Percentiles rank a stretch among this genome's conserved stretches.
Conservation (phyloP, 2,329 filamentous ascomycete species). For the Dactylellina sp. region DNA sequence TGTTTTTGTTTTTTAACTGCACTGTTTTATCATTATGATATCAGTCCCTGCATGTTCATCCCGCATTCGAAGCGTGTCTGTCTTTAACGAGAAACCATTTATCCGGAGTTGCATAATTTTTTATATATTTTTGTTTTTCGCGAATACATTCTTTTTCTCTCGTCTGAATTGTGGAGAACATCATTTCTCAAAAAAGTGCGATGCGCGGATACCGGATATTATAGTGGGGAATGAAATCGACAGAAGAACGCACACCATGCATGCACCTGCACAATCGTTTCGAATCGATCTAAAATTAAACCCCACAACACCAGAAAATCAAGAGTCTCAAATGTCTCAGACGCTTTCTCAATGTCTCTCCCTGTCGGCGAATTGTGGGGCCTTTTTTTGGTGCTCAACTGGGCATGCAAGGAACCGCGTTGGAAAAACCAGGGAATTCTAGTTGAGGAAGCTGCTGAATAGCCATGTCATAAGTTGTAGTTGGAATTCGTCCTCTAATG, state of each 20-base stretch:
- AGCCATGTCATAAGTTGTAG: slow-evolving; percentile 3
- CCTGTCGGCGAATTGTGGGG: slow-evolving; percentile 24
- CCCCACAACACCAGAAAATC: background rate
- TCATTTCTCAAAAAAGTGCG: background rate
- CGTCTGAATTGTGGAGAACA: no score
- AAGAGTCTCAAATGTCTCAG: slow-evolving; percentile 9
- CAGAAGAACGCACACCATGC: slow-evolving; percentile 4
- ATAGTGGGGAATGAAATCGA: slow-evolving; percentile 2
- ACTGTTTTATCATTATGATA: slow-evolving; percentile 21
- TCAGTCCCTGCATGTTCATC: slow-evolving; percentile 17
- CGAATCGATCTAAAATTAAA: slow-evolving; percentile 23
- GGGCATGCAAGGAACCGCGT: slow-evolving; percentile 12
- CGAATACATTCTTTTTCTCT: no score
- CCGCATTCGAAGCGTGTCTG: slow-evolving; percentile 10
- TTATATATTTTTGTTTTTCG: background rate
- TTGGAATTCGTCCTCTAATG: slow-evolving; percentile 9
- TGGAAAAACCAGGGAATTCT: slow-evolving; percentile 7
- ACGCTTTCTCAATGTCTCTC: background rate
- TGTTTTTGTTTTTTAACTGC: slow-evolving; percentile 3
- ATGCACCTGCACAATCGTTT: slow-evolving; percentile 35
- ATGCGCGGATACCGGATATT: slow-evolving; percentile 11
- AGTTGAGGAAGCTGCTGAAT: background rate
- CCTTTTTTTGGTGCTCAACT: background rate
- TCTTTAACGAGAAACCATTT: slow-evolving; percentile 26
- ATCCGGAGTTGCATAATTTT: slow-evolving; percentile 9